Evolutionary conservation across 495 filamentous ascomycete species (phyloP).

Genomic region (Filosporella fistucella): DNA sequence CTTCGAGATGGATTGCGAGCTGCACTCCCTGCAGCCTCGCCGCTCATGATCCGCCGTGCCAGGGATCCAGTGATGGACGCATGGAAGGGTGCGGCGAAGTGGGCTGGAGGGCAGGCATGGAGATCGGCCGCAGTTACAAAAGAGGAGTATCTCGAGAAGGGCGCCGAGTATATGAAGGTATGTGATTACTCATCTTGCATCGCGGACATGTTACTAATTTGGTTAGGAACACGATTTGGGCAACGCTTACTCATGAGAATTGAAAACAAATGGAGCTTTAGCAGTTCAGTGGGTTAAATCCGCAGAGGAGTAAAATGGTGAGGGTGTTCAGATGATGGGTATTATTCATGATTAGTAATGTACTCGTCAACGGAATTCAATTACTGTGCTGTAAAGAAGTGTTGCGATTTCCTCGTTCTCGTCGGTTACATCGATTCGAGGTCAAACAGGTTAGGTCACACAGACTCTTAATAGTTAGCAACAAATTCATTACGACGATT

Average conservation of each 20-base stretch:
- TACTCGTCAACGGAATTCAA: too few species aligned
- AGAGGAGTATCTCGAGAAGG: constrained; percentile 81
- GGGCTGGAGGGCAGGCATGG: constrained; percentile 47
- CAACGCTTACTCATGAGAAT: constrained; percentile 46
- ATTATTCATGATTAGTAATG: too few species aligned
- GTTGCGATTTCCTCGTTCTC: too few species aligned
- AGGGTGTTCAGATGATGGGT: too few species aligned
- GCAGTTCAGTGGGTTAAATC: too few species aligned
- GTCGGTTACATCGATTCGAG: too few species aligned
- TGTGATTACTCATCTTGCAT: constrained; percentile 16
- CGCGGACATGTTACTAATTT: constrained; percentile 11
- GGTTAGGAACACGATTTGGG: constrained; percentile 75
- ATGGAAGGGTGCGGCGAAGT: constrained; percentile 87
- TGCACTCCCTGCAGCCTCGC: constrained; percentile 63
- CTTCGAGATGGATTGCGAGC: constrained; percentile 66
- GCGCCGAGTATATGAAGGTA: constrained; percentile 82
- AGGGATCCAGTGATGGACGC: constrained; percentile 75
- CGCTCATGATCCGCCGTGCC: constrained; percentile 63
- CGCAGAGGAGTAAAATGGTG: too few species aligned
- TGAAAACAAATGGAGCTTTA: too few species aligned
- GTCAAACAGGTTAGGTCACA: too few species aligned
- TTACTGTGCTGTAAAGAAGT: too few species aligned
- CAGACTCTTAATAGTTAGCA: too few species aligned
- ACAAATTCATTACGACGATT: too few species aligned
- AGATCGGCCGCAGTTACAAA: constrained; percentile 51